A percentile compares a stretch with the other conserved stretches of the same genome.
Conservation (phyloP, 2,329 filamentous ascomycete species). For the Coniochaeta hoffmannii region DNA sequence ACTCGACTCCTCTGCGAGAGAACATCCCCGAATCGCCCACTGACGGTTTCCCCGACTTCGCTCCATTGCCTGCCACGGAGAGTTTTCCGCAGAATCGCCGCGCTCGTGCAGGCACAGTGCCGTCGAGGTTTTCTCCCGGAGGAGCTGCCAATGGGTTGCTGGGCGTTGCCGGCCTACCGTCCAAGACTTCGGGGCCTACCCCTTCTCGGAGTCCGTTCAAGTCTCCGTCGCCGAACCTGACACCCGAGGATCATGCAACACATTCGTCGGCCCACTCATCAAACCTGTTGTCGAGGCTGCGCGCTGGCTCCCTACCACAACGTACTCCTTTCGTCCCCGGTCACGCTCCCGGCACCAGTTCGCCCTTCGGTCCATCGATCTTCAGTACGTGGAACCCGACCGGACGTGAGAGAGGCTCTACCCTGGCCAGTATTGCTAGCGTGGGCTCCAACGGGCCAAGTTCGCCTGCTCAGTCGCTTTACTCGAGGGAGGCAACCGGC, state of each 20-base stretch:
- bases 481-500: constrained; percentile 74
- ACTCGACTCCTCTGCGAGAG: constrained; percentile 91
- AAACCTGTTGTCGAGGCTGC: constrained; percentile 72
- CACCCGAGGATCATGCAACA: constrained; percentile 35
- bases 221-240: constrained; percentile 50
- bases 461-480: constrained; percentile 79
- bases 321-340: constrained; percentile 54
- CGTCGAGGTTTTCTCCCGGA: constrained; percentile 82
- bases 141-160: constrained; percentile 54
- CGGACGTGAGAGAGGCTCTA: constrained; percentile 78
- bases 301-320: constrained; percentile 92
- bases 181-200: constrained; percentile 77
- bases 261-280: constrained; percentile 59
- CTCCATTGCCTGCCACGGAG: constrained; percentile 61
- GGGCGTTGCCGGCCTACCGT: constrained; percentile 49
- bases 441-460: constrained; percentile 84
- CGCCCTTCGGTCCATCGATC: constrained; percentile 80
- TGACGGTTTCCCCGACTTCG: constrained; percentile 90
- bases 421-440: constrained; percentile 74
- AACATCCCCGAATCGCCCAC: constrained; percentile 96
- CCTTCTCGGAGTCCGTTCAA: constrained; percentile 86
- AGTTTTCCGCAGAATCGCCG: constrained; percentile 64
- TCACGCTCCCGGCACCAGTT: constrained; percentile 44
- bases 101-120: constrained; percentile 89
- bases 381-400: constrained; percentile 79